These are phyloP conservation scores for Agrocybe chaxingu DNA, from an alignment of 768 basidiomycete genomes.

Conservation along the genomic window DNA sequence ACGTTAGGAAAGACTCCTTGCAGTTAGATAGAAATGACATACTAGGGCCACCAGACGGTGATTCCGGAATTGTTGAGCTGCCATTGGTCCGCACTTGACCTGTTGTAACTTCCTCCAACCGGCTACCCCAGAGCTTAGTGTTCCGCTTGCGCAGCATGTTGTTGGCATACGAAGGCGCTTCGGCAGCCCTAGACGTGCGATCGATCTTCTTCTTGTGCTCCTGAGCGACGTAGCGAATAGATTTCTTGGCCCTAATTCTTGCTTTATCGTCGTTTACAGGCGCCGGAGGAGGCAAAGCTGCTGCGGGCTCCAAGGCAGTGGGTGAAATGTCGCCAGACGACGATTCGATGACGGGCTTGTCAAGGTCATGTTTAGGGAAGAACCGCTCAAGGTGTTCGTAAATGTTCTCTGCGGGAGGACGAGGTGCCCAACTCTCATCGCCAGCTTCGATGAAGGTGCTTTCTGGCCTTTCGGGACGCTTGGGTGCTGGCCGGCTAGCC, in stretches of 20 bases:
- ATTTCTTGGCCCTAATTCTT: constrained; percentile 73
- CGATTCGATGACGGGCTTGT: constrained; percentile 92
- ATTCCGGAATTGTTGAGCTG: constrained; percentile 46
- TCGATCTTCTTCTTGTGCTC: constrained; percentile 81
- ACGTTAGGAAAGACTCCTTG: constrained; percentile 15
- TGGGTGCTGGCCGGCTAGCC: neutral
- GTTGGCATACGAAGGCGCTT: constrained; percentile 42
- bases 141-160: constrained; percentile 72
- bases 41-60: constrained; percentile 68
- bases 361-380: constrained; percentile 95
- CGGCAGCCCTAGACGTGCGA: constrained; percentile 56
- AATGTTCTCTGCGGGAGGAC: constrained; percentile 89
- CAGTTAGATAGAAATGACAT: constrained; percentile 27
- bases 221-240: constrained; percentile 88
- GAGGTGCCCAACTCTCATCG: constrained; percentile 82
- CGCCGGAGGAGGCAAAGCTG: constrained; percentile 35
- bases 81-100: constrained; percentile 52
- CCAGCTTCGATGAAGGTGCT: constrained; percentile 63
- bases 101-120: constrained; percentile 89
- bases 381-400: constrained; percentile 91
- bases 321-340: constrained; percentile 78
- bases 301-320: constrained; percentile 52
- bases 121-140: constrained; percentile 95
- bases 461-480: constrained; percentile 24
- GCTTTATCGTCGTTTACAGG: constrained; percentile 20